Evolutionary conservation across 78 protist genomes (phyloP).

Genomic region (Dictyostelium firmibasis): DNA sequence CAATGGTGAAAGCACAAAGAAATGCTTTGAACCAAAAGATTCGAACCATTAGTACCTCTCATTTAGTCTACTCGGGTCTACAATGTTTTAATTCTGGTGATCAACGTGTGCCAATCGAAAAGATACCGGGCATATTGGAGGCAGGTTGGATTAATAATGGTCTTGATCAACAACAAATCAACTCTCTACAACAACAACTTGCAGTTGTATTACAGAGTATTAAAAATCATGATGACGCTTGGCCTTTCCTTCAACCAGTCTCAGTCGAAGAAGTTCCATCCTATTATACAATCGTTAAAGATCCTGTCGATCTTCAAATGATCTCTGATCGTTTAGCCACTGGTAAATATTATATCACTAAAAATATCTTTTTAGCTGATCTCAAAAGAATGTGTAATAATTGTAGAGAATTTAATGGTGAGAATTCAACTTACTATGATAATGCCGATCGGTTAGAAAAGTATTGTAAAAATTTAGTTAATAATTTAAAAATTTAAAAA

Average conservation of each 20-base stretch:
- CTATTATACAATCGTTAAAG: slow-evolving; percentile 16
- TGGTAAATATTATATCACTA: slow-evolving; percentile 70
- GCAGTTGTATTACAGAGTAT: not conserved
- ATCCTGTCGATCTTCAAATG: slow-evolving; percentile 32
- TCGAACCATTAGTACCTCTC: slow-evolving; percentile 50
- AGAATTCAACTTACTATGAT: slow-evolving; percentile 36
- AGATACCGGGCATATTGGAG: slow-evolving; percentile 21
- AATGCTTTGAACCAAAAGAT: slow-evolving; percentile 53
- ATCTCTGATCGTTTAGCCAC: slow-evolving; percentile 31
- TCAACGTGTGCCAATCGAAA: slow-evolving; percentile 19
- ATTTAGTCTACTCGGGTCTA: slow-evolving; percentile 46
- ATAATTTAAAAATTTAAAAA: not conserved
- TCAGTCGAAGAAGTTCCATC: slow-evolving; percentile 41
- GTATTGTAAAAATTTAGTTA: slow-evolving; percentile 7
- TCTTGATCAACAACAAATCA: not conserved
- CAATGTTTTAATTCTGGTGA: slow-evolving; percentile 14
- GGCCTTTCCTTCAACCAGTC: slow-evolving; percentile 71
- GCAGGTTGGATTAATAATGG: slow-evolving; percentile 51
- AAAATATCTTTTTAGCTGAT: slow-evolving; percentile 74
- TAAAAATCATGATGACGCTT: slow-evolving; percentile 35
- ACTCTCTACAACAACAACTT: not conserved
- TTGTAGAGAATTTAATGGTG: slow-evolving; percentile 76
- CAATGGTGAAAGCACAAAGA: slow-evolving; percentile 36
- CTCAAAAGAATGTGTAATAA: slow-evolving; percentile 79
- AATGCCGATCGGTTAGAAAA: slow-evolving; percentile 44